Base-by-base conservation (phyloP, 2,329 filamentous ascomycete species). In the Lachnellula occidentalis region DNA sequence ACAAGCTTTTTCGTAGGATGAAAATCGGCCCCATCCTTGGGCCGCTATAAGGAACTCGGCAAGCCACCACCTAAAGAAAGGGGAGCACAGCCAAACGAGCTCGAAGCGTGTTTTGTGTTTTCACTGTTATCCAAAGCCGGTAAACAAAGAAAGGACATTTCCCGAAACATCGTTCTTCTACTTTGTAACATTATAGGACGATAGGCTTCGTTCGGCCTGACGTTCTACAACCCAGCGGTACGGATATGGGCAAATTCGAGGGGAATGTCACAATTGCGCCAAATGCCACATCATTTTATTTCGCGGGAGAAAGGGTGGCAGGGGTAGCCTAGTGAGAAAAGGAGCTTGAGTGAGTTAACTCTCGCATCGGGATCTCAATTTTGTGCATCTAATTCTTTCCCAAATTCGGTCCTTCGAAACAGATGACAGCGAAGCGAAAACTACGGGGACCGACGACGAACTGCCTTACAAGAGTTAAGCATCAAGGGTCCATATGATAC, bases 181-280 rank as follows among this genome's bases (percentile, higher is more conserved):
- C n/a, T n/a, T n/a, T n/a, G n/a, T 27, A 27, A 27, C 11, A 47
- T 27, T 34, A 34, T 5, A 34, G 45, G 21, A 47, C 24, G 45
- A 3, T 34, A 4, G n/a, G 45, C 17, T 27, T 47, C 45, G 45
- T n/a, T n/a, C n/a, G n/a, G 12, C 45, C 45, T 12, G 34, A 43
- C 36, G 19, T 15, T 27, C 17, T 34, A 17, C 14, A 50, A 3
- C 34, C 31, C 21, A 42, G 39, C 34, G 21, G 12, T 31, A 31
- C 9, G 12, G 27, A 31, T 31, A 22, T 50, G 14, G n/a, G 46
- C 41, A 56, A 48, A 56, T 56, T 56, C 46, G 48, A 56, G 50
- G 54, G 48, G 51, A 12, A 19, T 53, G 50, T 53, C 50, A 56
- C 50, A 52, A 19, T 22, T 31, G 27, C 27, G 27, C 34, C 21